phyloP scores from a whole-genome alignment of 2,329 filamentous ascomycete species.

The Cadophora sp. region DNA sequence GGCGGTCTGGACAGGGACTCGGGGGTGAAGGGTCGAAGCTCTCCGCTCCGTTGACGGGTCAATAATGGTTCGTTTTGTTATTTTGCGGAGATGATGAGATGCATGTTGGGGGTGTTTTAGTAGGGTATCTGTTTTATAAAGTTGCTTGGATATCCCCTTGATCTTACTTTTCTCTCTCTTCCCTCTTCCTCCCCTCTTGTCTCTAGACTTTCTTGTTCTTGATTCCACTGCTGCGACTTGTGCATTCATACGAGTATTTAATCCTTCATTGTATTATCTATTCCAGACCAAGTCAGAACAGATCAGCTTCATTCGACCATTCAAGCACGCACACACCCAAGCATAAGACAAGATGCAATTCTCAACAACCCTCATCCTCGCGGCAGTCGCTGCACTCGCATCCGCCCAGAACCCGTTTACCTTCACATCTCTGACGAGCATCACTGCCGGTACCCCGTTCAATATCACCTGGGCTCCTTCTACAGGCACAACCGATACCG shows the following conservation, averaged over 20 bases:
- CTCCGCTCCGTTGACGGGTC: conserved; percentile 11
- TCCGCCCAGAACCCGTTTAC: conserved; percentile 38
- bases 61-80: neutral
- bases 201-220: neutral
- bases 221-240: too few relatives aligned
- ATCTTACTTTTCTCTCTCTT: neutral
- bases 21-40: too few relatives aligned
- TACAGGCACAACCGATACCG: conserved; percentile 31
- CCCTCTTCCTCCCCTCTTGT: neutral
- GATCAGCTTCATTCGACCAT: too few relatives aligned
- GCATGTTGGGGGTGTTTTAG: neutral
- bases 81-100: neutral
- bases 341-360: conserved; percentile 37
- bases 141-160: neutral
- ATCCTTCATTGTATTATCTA: conserved; percentile 2
- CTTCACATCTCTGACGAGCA: conserved; percentile 29
- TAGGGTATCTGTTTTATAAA: neutral
- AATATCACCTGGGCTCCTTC: conserved; percentile 41
- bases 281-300: neutral
- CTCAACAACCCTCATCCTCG: conserved; percentile 31
- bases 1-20: neutral
- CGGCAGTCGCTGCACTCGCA: conserved; percentile 27
- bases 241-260: neutral
- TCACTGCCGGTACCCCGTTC: conserved; percentile 38
- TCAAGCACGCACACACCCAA: neutral